Evolutionary conservation across 1,284 basidiomycete species (phyloP).

Genomic region (Pulchroboletus neoregius): DNA sequence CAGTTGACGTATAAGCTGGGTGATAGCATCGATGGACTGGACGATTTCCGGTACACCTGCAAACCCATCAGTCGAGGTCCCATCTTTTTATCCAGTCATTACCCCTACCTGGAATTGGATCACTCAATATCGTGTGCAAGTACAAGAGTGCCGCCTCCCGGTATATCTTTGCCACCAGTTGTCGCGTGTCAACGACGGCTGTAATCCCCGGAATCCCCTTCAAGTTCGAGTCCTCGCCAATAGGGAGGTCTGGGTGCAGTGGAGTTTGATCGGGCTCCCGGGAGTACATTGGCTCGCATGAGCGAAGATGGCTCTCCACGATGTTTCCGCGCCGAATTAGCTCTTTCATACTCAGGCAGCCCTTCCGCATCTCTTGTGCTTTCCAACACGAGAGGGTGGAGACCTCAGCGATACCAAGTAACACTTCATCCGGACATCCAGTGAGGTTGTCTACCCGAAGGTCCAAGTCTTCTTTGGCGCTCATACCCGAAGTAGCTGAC

Average conservation of each 20-base stretch:
- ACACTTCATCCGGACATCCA: slow-evolving; percentile 70
- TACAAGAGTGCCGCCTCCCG: slow-evolving; percentile 66
- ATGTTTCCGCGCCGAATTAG: slow-evolving; percentile 61
- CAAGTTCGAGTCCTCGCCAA: slow-evolving; percentile 25
- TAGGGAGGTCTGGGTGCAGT: slow-evolving; percentile 39
- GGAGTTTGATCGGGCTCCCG: slow-evolving; percentile 35
- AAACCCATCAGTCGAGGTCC: slow-evolving; percentile 19
- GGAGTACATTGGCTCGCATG: slow-evolving; percentile 31
- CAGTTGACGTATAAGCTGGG: slow-evolving; percentile 51
- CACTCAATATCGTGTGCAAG: slow-evolving; percentile 67
- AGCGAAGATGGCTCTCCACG: slow-evolving; percentile 60
- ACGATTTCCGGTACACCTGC: slow-evolving; percentile 71
- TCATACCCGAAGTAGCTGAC: slow-evolving; percentile 29
- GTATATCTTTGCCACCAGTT: slow-evolving; percentile 56
- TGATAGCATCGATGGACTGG: slow-evolving; percentile 50
- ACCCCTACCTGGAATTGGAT: slow-evolving; percentile 57
- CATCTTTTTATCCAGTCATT: slow-evolving; percentile 1
- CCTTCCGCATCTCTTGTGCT: slow-evolving; percentile 51
- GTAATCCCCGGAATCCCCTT: slow-evolving; percentile 25
- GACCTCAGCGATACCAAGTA: slow-evolving; percentile 72
- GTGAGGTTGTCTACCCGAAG: slow-evolving; percentile 62
- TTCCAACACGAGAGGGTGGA: slow-evolving; percentile 77
- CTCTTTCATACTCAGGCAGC: slow-evolving; percentile 65
- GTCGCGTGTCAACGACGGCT: slow-evolving; percentile 41
- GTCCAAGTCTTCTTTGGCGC: slow-evolving; percentile 30